A percentile compares a stretch with the other conserved stretches of the same genome.
Conservation (phyloP, 371 early-diverging fungal genomes). For the Rhizopus sp. region DNA sequence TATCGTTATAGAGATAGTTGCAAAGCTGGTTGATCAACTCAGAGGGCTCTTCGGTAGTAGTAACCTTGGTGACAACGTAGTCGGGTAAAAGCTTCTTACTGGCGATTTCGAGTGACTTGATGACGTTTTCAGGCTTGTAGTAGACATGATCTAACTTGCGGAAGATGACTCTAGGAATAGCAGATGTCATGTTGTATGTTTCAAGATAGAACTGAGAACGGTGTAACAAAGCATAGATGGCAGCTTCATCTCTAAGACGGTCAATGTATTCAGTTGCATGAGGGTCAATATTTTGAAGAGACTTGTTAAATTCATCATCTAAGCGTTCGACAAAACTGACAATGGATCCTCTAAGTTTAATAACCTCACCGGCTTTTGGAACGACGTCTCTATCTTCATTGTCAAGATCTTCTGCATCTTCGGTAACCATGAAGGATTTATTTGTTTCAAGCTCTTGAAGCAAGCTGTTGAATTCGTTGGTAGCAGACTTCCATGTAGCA, state of each 20-base stretch:
- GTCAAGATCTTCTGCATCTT: constrained; percentile 67
- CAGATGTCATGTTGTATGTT: constrained; percentile 57
- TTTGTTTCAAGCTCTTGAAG: constrained; percentile 76
- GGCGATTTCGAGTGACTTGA: constrained; percentile 49
- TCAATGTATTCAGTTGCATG: constrained; percentile 96
- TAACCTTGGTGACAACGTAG: constrained; percentile 42
- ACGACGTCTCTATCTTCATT: constrained; percentile 70
- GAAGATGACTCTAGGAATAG: constrained; percentile 75
- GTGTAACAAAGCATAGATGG: constrained; percentile 86
- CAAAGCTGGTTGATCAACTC: constrained; percentile 81
- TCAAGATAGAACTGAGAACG: constrained; percentile 85
- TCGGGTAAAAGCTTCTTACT: constrained; percentile 40
- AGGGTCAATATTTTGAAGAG: constrained; percentile 94
- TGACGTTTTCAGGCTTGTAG: constrained; percentile 79
- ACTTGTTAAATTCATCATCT: constrained; percentile 96
- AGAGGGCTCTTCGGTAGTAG: constrained; percentile 53
- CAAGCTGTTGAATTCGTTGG: constrained; percentile 71
- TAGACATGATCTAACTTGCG: constrained; percentile 94
- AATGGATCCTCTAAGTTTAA: constrained; percentile 82
- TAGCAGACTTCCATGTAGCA: constrained; percentile 81
- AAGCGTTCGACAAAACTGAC: constrained; percentile 90
- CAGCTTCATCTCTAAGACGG: constrained; percentile 88
- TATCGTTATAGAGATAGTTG: constrained; percentile 86
- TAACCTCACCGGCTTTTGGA: constrained; percentile 52
- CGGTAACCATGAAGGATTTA: constrained; percentile 59